phyloP scores from a whole-genome alignment of 495 filamentous ascomycete species.

The Pyrenula aspistea region DNA sequence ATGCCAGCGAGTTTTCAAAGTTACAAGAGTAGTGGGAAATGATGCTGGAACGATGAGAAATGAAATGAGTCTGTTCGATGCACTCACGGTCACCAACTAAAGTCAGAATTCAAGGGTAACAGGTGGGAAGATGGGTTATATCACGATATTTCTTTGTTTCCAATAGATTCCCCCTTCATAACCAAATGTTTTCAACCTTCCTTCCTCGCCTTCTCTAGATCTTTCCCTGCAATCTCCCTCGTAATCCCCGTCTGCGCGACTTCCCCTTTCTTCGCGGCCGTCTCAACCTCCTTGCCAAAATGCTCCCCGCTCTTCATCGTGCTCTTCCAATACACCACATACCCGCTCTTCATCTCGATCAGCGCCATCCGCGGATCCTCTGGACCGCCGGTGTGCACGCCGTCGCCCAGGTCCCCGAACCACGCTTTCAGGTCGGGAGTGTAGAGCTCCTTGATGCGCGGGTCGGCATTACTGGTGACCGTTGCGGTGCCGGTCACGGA shows the following conservation, averaged over 20 bases:
- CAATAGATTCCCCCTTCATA: too few species aligned
- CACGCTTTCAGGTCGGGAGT: constrained; percentile 18
- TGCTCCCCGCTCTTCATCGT: constrained; percentile 7
- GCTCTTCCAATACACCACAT: constrained; percentile 15
- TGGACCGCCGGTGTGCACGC: constrained; percentile 20
- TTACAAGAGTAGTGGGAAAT: too few species aligned
- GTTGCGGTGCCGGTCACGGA: constrained; percentile 19
- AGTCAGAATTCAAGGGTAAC: too few species aligned
- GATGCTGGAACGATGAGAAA: too few species aligned
- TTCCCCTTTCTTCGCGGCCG: constrained; percentile 10
- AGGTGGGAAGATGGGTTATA: too few species aligned
- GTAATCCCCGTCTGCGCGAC: constrained; percentile 12
- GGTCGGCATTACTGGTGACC: constrained; percentile 18
- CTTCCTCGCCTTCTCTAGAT: constrained; percentile 10
- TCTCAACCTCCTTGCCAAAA: constrained; percentile 15
- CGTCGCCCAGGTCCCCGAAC: constrained; percentile 34
- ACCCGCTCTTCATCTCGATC: constrained; percentile 49
- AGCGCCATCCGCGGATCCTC: constrained; percentile 37
- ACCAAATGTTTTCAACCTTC: too few species aligned
- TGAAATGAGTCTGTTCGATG: too few species aligned
- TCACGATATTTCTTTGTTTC: too few species aligned
- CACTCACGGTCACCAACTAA: too few species aligned
- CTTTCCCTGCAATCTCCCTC: constrained; percentile 10
- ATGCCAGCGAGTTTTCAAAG: too few species aligned
- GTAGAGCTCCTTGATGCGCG: constrained; percentile 28